Evolutionary conservation across 2,329 filamentous ascomycete genomes (phyloP), one percentile per base, ranked within the genome.

Genomic region (Alternaria longipes): DNA sequence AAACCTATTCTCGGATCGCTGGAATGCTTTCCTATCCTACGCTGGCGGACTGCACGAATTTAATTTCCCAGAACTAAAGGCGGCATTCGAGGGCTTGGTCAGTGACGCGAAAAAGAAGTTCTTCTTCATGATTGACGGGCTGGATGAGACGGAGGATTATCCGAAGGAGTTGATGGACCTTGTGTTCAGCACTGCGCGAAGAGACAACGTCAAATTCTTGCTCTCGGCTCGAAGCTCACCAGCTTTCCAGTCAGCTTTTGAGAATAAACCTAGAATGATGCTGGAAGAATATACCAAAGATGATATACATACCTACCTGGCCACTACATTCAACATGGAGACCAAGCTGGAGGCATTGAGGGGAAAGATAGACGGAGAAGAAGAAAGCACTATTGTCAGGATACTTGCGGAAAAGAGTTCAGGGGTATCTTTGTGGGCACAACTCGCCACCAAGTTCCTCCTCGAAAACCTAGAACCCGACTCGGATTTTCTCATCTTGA

Each of bases 161-260:
- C 60, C 64, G 2, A 62, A 52, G 3, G 69, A 73, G 8, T 50
- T 74, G 6, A 54, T 76, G 16, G 66, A 71, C 11, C 45, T 72
- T 8, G 41, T 70, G 11, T 14, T 70, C 16, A 61, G 53, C 14
- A 57, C 68, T 6, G 56, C 68, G 4, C 67, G 67, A 26, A 73
- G 65, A 12, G 64, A 73, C 0, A 71, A 76, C 40, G 69, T 78
- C 63, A 78, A 78, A 46, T 62, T 77, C 6, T 66, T 72, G n/a
- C 65, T 71, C 2, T 77, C 75, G 12, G 74, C 74, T 46, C 69
- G 73, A 8, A 59, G 65, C 3, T 68, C 68, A 1, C 62, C 67
- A 14, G 60, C 60, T 0, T 72, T 70, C 41, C 63, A 71, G 22
- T 57, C 63, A 30, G 68, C 68, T 4, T 76, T 76, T 30, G 62